These are phyloP conservation scores for Cadophora malorum DNA, from an alignment of 2,329 filamentous ascomycete species.

Conservation along the genomic window DNA sequence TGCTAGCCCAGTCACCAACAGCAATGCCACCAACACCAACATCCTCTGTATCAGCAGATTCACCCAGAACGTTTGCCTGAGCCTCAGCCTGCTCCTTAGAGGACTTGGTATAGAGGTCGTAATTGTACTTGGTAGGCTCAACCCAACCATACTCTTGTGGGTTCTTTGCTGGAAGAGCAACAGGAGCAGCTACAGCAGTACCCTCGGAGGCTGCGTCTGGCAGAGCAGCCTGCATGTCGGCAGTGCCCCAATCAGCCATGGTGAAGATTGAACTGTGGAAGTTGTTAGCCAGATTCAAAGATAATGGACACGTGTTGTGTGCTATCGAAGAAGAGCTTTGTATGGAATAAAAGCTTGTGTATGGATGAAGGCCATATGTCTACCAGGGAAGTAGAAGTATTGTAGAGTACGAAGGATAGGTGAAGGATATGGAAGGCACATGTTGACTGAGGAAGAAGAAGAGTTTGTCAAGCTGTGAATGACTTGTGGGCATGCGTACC, in stretches of 20 bases:
- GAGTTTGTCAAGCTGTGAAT: background rate
- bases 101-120: slow-evolving; percentile 42
- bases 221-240: slow-evolving; percentile 46
- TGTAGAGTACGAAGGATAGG: background rate
- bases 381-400: background rate
- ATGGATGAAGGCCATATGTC: background rate
- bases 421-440: background rate
- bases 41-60: slow-evolving; percentile 22
- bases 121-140: slow-evolving; percentile 42
- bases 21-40: slow-evolving; percentile 35
- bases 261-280: background rate
- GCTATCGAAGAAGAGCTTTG: background rate
- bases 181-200: slow-evolving; percentile 21
- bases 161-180: slow-evolving; percentile 23
- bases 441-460: background rate
- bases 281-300: background rate
- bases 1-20: slow-evolving; percentile 39
- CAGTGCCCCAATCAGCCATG: slow-evolving; percentile 34
- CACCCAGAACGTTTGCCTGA: slow-evolving; percentile 21
- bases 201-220: slow-evolving; percentile 25
- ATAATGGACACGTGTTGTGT: background rate
- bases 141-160: slow-evolving; percentile 45
- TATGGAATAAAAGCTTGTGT: background rate
- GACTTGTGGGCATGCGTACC: background rate
- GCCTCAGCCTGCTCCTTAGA: slow-evolving; percentile 39